Evolutionary conservation across 139 green algal genomes (phyloP).

Genomic region (Picochlorum costavermella): DNA sequence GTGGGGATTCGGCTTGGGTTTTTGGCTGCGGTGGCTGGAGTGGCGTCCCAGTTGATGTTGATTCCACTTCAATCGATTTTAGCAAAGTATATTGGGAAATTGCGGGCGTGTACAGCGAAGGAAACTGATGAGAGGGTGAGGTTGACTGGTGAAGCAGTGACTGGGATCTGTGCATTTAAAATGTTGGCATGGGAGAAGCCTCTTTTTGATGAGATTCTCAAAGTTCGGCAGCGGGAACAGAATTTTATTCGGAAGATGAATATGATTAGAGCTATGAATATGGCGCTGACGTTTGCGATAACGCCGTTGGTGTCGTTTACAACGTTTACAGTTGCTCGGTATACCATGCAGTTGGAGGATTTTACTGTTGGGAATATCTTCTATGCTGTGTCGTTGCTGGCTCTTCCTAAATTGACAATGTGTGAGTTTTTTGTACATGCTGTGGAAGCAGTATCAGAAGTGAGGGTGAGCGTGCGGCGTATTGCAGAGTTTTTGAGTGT

Average conservation of each 20-base stretch:
- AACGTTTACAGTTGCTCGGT: slow-evolving; percentile 52
- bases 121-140: slow-evolving; percentile 73
- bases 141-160: slow-evolving; percentile 45
- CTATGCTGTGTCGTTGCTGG: slow-evolving; percentile 53
- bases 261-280: slow-evolving; percentile 58
- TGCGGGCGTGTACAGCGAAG: slow-evolving; percentile 31
- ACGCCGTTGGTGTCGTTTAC: slow-evolving; percentile 57
- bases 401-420: slow-evolving; percentile 50
- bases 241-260: slow-evolving; percentile 37
- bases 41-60: slow-evolving; percentile 46
- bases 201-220: slow-evolving; percentile 29
- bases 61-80: slow-evolving; percentile 60
- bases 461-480: slow-evolving; percentile 48
- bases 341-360: slow-evolving; percentile 4
- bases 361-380: slow-evolving; percentile 59
- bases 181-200: slow-evolving; percentile 66
- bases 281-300: slow-evolving; percentile 55
- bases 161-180: slow-evolving; percentile 66
- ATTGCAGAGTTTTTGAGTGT: slow-evolving; percentile 63
- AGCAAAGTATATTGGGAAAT: slow-evolving; percentile 41
- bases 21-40: slow-evolving; percentile 49
- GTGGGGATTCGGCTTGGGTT: slow-evolving; percentile 58
- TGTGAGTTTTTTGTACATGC: slow-evolving; percentile 51
- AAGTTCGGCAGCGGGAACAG: slow-evolving; percentile 41
- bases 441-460: slow-evolving; percentile 53